A percentile compares a stretch with the other conserved stretches of the same genome.
These are phyloP conservation scores for Kodamaea sp. DNA, from an alignment of 1,139 yeast species.

Conservation along the genomic window DNA sequence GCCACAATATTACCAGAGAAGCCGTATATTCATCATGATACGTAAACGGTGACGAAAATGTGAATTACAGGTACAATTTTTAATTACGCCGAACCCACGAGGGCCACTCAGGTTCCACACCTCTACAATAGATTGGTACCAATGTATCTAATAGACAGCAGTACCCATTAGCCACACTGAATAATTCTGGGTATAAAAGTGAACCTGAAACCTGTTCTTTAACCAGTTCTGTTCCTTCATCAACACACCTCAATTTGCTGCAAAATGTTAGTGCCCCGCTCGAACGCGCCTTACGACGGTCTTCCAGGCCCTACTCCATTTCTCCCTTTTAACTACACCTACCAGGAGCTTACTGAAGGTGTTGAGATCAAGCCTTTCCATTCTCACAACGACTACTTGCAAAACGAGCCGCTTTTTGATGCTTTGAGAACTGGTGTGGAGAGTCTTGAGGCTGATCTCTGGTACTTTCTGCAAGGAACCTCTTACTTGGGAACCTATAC, in stretches of 20 bases:
- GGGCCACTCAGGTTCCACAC: too few relatives aligned
- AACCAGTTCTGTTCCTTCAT: too few relatives aligned
- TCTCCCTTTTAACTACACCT: slow-evolving; percentile 13
- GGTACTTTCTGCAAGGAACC: slow-evolving; percentile 42
- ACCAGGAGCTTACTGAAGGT: slow-evolving; percentile 49
- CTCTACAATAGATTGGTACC: too few relatives aligned
- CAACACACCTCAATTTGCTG: background rate
- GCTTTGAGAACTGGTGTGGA: slow-evolving; percentile 60
- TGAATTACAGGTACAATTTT: too few relatives aligned
- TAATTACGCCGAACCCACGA: too few relatives aligned
- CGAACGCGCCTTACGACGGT: slow-evolving; percentile 6
- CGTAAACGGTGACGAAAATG: too few relatives aligned
- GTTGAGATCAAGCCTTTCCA: slow-evolving; percentile 55
- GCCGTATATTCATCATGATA: too few relatives aligned
- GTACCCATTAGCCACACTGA: too few relatives aligned
- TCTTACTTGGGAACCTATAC: slow-evolving; percentile 24
- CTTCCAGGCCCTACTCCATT: slow-evolving; percentile 10
- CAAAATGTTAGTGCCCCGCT: background rate
- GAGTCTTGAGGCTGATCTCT: slow-evolving; percentile 72
- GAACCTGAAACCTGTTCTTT: too few relatives aligned
- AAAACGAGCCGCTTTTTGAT: slow-evolving; percentile 57
- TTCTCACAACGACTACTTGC: slow-evolving; percentile 78
- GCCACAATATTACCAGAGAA: too few relatives aligned
- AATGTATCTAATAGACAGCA: background rate
- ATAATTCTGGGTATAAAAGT: too few relatives aligned